A percentile compares a stretch with the other conserved stretches of the same genome.
phyloP scores from a whole-genome alignment of 805 yeast genomes.

The Saccharomycopsis selenospora region DNA sequence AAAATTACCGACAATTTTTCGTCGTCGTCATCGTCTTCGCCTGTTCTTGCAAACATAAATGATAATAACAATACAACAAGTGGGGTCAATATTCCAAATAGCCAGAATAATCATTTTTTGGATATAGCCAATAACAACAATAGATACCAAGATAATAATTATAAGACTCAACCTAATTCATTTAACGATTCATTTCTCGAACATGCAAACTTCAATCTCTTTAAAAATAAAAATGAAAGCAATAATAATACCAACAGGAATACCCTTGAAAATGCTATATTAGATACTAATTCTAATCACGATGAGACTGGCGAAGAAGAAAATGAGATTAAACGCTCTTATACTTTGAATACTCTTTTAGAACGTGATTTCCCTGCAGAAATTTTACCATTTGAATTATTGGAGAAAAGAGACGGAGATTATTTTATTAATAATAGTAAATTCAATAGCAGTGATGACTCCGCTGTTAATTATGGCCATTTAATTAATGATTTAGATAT shows the following conservation, averaged over 20 bases:
- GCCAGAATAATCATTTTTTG: background rate
- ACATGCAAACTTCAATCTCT: background rate
- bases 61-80: background rate
- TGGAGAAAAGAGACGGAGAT: constrained; percentile 19
- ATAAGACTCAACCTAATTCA: constrained; percentile 21
- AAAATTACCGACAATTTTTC: no score
- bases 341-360: constrained; percentile 11
- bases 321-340: background rate
- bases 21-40: no score
- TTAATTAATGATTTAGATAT: constrained; percentile 10
- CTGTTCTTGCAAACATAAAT: no score
- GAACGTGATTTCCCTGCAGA: constrained; percentile 22
- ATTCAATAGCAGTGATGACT: background rate
- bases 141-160: background rate
- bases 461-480: constrained; percentile 12
- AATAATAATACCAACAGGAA: background rate
- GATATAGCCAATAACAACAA: no score
- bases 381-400: constrained; percentile 19
- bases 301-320: background rate
- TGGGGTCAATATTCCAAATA: background rate
- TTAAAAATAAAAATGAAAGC: background rate
- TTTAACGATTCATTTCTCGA: constrained; percentile 16
- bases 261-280: background rate
- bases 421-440: constrained; percentile 15
- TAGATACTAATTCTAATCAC: background rate